Conservation (phyloP, 2,329 filamentous ascomycete genomes). For the Didymella pomorum region DNA sequence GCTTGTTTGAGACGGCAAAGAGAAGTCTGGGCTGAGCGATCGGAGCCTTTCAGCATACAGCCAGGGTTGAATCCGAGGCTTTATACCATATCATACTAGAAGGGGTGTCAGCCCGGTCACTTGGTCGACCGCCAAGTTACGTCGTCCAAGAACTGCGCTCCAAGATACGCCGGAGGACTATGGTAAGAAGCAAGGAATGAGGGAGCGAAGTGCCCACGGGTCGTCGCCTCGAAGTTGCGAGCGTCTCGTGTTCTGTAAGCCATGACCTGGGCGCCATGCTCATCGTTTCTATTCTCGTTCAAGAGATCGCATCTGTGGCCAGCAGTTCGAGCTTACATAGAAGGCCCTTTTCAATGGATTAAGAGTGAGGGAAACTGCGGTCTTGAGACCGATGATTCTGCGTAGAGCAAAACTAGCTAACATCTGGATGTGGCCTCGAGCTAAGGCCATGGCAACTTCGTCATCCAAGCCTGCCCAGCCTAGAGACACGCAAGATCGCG, state of each 20-base stretch:
- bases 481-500: conserved; percentile 18
- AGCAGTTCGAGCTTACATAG: too few species aligned
- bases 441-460: conserved; percentile 26
- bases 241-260: neutral
- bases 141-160: conserved; percentile 4
- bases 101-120: neutral
- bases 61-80: neutral
- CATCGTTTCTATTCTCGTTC: neutral
- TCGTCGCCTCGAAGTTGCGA: neutral
- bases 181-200: conserved; percentile 4
- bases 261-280: neutral
- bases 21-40: neutral
- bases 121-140: conserved; percentile 4
- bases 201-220: neutral
- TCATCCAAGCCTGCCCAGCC: conserved; percentile 27
- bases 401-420: neutral
- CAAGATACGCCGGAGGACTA: conserved; percentile 1
- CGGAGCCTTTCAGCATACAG: neutral
- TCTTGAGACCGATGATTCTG: neutral
- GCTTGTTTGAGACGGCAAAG: neutral
- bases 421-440: conserved; percentile 1
- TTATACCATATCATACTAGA: neutral
- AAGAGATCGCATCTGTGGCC: neutral
- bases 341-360: too few species aligned
- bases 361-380: too few species aligned